A percentile compares a stretch with the other conserved stretches of the same genome.
Evolutionary conservation across 2,329 filamentous ascomycete genomes (phyloP).

Genomic region (Fusarium beomiforme): DNA sequence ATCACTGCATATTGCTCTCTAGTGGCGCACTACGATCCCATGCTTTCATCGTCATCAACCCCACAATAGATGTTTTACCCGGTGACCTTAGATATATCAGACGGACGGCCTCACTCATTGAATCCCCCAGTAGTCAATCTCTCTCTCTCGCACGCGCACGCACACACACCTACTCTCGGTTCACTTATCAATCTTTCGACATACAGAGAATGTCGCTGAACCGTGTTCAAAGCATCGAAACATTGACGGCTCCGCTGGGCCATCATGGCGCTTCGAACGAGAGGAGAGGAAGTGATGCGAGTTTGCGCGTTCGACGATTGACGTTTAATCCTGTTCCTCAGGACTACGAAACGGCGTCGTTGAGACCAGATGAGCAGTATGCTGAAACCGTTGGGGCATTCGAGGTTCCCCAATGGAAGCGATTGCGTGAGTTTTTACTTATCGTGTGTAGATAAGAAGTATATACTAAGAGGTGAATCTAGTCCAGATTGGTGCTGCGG

Average conservation of each 20-base stretch:
- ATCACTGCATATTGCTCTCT: constrained; percentile 13
- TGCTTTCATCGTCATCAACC: constrained; percentile 31
- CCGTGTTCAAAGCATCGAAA: constrained; percentile 63
- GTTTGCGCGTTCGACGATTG: constrained; percentile 58
- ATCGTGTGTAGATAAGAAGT: background rate
- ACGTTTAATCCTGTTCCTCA: constrained; percentile 66
- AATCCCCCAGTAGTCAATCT: background rate
- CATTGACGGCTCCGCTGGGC: constrained; percentile 48
- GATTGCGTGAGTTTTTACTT: constrained; percentile 54
- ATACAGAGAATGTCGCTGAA: constrained; percentile 60
- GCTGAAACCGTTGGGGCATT: constrained; percentile 62
- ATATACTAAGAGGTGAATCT: constrained; percentile 6
- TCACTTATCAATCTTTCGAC: background rate
- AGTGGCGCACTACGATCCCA: constrained; percentile 31
- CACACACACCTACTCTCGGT: background rate
- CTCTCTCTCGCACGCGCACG: background rate
- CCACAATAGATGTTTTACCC: constrained; percentile 4
- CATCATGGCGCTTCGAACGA: constrained; percentile 45
- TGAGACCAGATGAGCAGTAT: constrained; percentile 49
- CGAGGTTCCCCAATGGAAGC: constrained; percentile 64
- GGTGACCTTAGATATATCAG: constrained; percentile 3
- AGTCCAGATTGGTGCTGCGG: constrained; percentile 46
- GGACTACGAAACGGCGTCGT: constrained; percentile 57
- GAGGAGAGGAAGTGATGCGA: constrained; percentile 57
- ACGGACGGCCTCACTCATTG: background rate